Evolutionary conservation across 768 basidiomycete genomes (phyloP).

Genomic region (Tephrocybe sp.): DNA sequence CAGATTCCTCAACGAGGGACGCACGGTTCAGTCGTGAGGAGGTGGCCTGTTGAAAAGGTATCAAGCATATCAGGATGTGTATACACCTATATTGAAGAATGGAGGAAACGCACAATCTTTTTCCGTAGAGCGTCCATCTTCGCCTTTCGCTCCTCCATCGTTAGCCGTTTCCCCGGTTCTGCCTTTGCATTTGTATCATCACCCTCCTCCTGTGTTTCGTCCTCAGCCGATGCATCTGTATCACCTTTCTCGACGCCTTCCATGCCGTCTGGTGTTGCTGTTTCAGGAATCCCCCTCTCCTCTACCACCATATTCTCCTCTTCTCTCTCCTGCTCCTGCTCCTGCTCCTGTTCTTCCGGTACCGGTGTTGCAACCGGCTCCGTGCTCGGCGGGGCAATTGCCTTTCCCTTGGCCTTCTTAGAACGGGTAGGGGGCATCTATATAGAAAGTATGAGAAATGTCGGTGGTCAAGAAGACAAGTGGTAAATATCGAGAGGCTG

Average conservation of each 20-base stretch:
- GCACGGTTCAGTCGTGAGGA: slow-evolving; percentile 83
- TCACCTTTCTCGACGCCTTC: background rate
- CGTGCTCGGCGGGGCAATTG: background rate
- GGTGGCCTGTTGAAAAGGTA: slow-evolving; percentile 49
- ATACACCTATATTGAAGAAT: background rate
- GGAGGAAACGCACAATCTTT: slow-evolving; percentile 66
- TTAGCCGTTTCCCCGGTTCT: slow-evolving; percentile 28
- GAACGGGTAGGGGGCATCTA: background rate
- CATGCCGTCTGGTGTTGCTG: background rate
- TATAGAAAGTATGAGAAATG: background rate
- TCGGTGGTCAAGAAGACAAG: no score
- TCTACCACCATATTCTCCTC: background rate
- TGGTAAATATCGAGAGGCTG: no score
- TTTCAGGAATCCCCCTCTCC: background rate
- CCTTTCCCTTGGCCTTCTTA: background rate
- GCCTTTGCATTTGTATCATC: slow-evolving; percentile 19
- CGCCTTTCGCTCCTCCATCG: slow-evolving; percentile 72
- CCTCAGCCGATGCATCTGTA: background rate
- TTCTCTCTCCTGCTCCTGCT: background rate
- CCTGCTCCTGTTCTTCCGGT: background rate
- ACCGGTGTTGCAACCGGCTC: background rate
- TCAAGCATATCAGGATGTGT: background rate
- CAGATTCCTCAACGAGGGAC: slow-evolving; percentile 82
- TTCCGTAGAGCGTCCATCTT: slow-evolving; percentile 76
- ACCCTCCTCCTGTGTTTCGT: slow-evolving; percentile 18